Conservation (phyloP, 805 yeast species). For the Nakazawaea ernobii region DNA sequence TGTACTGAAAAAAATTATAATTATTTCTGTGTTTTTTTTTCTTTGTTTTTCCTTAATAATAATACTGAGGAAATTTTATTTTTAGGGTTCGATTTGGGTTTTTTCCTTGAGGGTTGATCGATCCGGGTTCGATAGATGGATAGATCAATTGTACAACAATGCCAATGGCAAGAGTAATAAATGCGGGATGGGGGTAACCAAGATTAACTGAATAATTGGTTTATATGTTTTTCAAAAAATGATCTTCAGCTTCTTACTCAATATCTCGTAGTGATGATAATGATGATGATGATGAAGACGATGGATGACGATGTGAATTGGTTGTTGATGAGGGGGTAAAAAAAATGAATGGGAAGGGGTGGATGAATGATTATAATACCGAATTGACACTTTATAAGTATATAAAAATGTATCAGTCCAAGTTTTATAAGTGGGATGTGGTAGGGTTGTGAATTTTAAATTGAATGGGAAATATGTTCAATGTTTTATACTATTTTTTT, state of each 20-base stretch:
- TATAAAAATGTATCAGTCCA: neutral
- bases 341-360: no score
- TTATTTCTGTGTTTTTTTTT: no score
- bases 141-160: no score
- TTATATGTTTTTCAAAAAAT: neutral
- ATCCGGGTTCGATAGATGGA: no score
- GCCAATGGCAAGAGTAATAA: no score
- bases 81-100: no score
- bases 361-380: neutral
- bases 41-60: neutral
- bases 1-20: neutral
- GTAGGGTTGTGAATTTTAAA: neutral
- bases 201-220: neutral
- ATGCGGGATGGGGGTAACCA: neutral
- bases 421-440: neutral
- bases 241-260: neutral
- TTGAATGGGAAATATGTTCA: neutral
- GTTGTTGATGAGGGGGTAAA: no score
- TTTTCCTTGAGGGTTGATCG: no score
- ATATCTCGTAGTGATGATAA: no score
- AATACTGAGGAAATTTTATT: neutral
- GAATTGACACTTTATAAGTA: neutral
- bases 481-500: neutral
- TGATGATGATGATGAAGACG: no score
- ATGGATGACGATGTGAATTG: no score